Evolutionary conservation across 1,284 basidiomycete species (phyloP), one percentile per base, ranked within the genome.

Genomic region (Cryptococcus amylolentus): DNA sequence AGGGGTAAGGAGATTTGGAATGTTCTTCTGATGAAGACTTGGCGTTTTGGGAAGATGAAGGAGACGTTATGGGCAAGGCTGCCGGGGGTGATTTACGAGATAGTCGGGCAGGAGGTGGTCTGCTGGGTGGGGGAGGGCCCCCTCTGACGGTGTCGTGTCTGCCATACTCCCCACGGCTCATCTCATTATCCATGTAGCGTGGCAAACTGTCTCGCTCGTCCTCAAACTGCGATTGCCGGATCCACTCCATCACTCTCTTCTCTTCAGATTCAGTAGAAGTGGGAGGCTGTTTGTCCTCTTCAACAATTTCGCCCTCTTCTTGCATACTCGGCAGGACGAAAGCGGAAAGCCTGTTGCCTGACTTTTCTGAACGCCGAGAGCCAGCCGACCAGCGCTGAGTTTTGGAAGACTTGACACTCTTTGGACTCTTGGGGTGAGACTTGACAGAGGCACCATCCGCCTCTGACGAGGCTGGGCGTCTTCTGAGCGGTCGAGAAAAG

Each of bases 161-260:
- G 20, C 26, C 26, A 20, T 10, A 16, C 18, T 26, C 18, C 10
- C 27, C 18, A 26, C 27, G 20, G 20, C 27, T 46, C 9, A 27
- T 26, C 14, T 23, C 20, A 5, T 27, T 16, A 27, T 27, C 16
- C 27, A 3, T 27, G 16, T 26, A 26, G 40, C 20, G 3, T 14
- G 28, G 20, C 41, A 28, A 38, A 13, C 38, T 51, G 18, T 51
- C 44, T 37, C 47, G 48, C 0, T 42, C 52, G 16, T 35, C 35
- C 28, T 27, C 26, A 14, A 47, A 14, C 23, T 49, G 51, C 3
- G 47, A 54, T 37, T 51, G 41, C 37, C 60, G 42, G 5, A 62
- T 58, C 60, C 60, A 62, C 51, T 62, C 60, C 57, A 62, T 56
- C 31, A 45, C 54, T 39, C n/a, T 51, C 35, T 50, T 44, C 35